Evolutionary conservation across 176 grass and related monocot genomes (phyloP).

Genomic region (Melocanna baccifera): DNA sequence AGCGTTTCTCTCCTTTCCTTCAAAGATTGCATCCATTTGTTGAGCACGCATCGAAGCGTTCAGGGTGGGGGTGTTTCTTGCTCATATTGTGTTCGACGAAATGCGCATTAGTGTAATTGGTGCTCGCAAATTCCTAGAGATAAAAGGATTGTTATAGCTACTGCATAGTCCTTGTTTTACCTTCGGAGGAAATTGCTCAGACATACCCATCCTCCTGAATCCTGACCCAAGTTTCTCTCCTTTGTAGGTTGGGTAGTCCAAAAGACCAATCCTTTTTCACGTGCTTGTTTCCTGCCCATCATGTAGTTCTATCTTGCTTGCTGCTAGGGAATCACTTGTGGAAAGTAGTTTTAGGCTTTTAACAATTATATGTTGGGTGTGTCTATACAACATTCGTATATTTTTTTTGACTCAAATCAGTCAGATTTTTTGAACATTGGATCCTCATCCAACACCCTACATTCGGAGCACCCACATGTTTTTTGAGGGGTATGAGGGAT

Average conservation of each 20-base stretch:
- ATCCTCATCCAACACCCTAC: too few relatives aligned
- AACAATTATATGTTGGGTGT: not conserved
- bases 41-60: not conserved
- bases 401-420: too few relatives aligned
- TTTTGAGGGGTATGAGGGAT: too few relatives aligned
- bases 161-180: not conserved
- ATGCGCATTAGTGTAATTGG: not conserved
- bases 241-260: not conserved
- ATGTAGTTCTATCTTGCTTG: not conserved
- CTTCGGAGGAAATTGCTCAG: not conserved
- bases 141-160: not conserved
- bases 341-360: not conserved
- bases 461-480: too few relatives aligned
- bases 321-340: not conserved
- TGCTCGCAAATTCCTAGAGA: not conserved
- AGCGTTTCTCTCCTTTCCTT: not conserved
- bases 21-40: not conserved
- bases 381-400: too few relatives aligned
- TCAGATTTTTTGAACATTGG: too few relatives aligned
- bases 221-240: not conserved
- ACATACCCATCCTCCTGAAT: not conserved
- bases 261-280: not conserved
- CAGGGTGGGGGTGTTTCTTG: not conserved
- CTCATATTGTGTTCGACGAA: slow-evolving; percentile 14
- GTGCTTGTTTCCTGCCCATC: not conserved